Percentiles rank a stretch among this genome's conserved stretches.
These are phyloP conservation scores for Magnolia kwangsiensis DNA, from an alignment of 164 flowering plant genomes.

Conservation along the genomic window DNA sequence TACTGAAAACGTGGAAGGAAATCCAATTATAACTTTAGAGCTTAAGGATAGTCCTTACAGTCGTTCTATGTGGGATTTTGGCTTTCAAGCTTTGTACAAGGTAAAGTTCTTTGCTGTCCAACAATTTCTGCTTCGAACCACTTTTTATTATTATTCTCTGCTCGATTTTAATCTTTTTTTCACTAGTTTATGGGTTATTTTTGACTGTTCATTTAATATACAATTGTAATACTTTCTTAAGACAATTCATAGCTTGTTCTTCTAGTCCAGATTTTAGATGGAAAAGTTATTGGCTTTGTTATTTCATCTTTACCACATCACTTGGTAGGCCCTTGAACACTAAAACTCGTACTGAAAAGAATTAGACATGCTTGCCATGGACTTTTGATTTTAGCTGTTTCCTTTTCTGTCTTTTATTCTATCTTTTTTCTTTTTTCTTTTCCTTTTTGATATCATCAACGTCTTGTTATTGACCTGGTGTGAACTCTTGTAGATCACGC, in stretches of 20 bases:
- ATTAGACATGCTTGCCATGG: neutral
- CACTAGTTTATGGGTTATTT: neutral
- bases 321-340: neutral
- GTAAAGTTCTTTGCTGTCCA: slow-evolving; percentile 24
- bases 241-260: neutral
- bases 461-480: neutral
- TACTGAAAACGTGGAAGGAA: slow-evolving; percentile 67
- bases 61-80: slow-evolving; percentile 92
- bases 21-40: slow-evolving; percentile 69
- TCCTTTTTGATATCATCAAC: neutral
- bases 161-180: neutral
- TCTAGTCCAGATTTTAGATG: neutral
- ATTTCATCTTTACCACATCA: neutral
- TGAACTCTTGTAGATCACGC: slow-evolving; percentile 52
- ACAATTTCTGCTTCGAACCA: neutral
- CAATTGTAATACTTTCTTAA: neutral
- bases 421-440: neutral
- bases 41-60: slow-evolving; percentile 80
- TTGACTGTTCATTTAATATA: neutral
- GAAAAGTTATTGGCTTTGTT: neutral
- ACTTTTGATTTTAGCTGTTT: too few relatives aligned
- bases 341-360: neutral
- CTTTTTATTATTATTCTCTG: neutral
- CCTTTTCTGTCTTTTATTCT: neutral
- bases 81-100: slow-evolving; percentile 78